Conservation (phyloP, 768 basidiomycete genomes). For the Baorangia bicolor region DNA sequence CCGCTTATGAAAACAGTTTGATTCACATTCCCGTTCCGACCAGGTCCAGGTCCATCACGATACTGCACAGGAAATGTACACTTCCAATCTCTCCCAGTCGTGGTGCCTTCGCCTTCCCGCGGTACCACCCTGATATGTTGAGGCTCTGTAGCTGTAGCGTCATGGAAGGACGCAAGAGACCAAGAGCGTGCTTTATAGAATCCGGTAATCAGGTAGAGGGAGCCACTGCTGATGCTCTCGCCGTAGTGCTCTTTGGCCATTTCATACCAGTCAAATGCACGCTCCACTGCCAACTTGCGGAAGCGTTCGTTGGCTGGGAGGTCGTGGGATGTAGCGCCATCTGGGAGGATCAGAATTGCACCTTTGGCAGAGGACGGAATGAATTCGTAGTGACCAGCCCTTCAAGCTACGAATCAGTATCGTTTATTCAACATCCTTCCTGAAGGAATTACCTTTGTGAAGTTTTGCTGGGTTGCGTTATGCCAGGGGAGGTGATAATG, state of each 20-base stretch:
- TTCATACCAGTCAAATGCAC: slow-evolving; percentile 27
- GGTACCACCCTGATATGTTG: background rate
- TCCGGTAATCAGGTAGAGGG: slow-evolving; percentile 30
- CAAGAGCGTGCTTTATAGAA: slow-evolving; percentile 26
- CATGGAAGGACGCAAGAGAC: too few relatives aligned
- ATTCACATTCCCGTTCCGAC: too few relatives aligned
- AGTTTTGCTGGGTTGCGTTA: background rate
- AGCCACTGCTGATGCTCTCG: background rate
- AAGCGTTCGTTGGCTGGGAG: slow-evolving; percentile 11
- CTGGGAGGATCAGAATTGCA: slow-evolving; percentile 30
- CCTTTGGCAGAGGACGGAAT: slow-evolving; percentile 12
- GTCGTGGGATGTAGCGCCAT: slow-evolving; percentile 22
- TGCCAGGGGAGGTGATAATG: background rate
- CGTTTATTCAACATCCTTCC: background rate
- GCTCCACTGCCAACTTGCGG: slow-evolving; percentile 12
- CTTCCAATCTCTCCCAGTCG: too few relatives aligned
- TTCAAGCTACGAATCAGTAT: background rate
- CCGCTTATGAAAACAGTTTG: too few relatives aligned
- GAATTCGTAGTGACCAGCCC: background rate
- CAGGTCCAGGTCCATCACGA: too few relatives aligned
- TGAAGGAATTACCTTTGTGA: background rate
- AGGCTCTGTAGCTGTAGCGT: background rate
- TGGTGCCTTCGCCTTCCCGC: background rate
- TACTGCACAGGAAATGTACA: too few relatives aligned
- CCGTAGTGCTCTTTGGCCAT: slow-evolving; percentile 8